Conservation (phyloP, 1,284 basidiomycete genomes). For the Papiliotrema flavescens region DNA sequence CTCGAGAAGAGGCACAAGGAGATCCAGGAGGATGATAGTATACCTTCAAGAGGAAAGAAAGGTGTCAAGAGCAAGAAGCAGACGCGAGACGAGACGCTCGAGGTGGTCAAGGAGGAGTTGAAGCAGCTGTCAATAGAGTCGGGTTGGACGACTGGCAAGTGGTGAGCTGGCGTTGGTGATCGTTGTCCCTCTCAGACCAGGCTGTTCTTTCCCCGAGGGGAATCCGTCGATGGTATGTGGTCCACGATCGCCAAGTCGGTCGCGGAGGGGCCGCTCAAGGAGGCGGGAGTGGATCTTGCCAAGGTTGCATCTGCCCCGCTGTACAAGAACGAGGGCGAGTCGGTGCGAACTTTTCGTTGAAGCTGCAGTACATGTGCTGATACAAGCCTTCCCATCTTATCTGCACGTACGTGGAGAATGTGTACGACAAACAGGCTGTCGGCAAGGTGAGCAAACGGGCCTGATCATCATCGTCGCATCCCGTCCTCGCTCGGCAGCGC, state of each 20-base stretch:
- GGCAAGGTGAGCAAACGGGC: slow-evolving; percentile 15
- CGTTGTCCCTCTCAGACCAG: slow-evolving; percentile 4
- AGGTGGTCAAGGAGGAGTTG: slow-evolving; percentile 12
- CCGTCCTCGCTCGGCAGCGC: too few species aligned
- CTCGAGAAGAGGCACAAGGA: slow-evolving; percentile 13
- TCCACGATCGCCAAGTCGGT: slow-evolving; percentile 26
- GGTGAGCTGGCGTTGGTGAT: slow-evolving; percentile 14
- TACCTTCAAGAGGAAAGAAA: slow-evolving; percentile 19
- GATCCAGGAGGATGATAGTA: slow-evolving; percentile 17
- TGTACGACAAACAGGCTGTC: slow-evolving; percentile 23
- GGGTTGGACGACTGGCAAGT: slow-evolving; percentile 30
- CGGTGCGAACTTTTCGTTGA: background rate
- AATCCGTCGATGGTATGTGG: slow-evolving; percentile 28
- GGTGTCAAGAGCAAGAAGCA: slow-evolving; percentile 30
- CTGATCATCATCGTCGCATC: background rate
- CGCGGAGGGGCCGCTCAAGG: slow-evolving; percentile 28
- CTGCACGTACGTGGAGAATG: slow-evolving; percentile 30
- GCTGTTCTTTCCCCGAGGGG: slow-evolving; percentile 24
- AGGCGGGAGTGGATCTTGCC: slow-evolving; percentile 19
- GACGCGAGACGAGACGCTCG: slow-evolving; percentile 22
- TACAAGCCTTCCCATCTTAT: slow-evolving; percentile 18
- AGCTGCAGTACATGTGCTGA: background rate
- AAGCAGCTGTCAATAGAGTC: slow-evolving; percentile 19
- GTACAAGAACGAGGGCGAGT: background rate
- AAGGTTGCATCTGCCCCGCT: slow-evolving; percentile 29